Conservation (phyloP, 805 yeast genomes). For the Hanseniaspora occidentalis region DNA sequence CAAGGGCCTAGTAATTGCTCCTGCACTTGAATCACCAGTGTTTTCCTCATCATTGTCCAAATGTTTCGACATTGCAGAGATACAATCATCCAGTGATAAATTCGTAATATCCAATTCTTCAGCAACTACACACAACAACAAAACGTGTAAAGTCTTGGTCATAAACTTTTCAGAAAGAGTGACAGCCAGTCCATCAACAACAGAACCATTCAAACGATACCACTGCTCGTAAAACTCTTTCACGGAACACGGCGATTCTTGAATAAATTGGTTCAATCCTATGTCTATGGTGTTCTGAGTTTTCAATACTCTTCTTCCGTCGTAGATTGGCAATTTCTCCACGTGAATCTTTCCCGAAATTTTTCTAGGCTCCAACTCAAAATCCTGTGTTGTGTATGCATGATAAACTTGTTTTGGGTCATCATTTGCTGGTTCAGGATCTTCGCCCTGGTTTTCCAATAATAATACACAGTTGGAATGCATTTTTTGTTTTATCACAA, state of each 20-base stretch:
- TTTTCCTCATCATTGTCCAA: too few species aligned
- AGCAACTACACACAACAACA: conserved; percentile 29
- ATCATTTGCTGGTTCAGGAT: conserved; percentile 6
- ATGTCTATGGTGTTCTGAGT: conserved; percentile 4
- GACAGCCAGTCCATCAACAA: conserved; percentile 31
- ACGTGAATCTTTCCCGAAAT: conserved; percentile 23
- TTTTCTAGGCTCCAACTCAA: conserved; percentile 27
- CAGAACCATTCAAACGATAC: conserved; percentile 44
- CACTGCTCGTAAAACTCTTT: conserved; percentile 41
- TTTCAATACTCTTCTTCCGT: conserved; percentile 18
- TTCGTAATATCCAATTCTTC: conserved; percentile 20
- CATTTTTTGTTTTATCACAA: conserved; percentile 60
- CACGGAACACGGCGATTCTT: conserved; percentile 40
- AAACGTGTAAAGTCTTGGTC: conserved; percentile 24
- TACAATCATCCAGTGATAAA: conserved; percentile 14
- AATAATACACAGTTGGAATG: conserved; percentile 79
- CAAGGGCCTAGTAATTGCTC: conserved; percentile 5
- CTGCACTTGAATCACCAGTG: too few species aligned
- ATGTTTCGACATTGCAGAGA: conserved; percentile 20
- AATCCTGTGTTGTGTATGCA: conserved; percentile 18
- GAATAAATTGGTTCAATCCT: conserved; percentile 25
- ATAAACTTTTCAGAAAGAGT: conserved; percentile 21
- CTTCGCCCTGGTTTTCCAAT: conserved; percentile 23
- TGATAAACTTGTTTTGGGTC: conserved; percentile 21
- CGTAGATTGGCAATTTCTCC: conserved; percentile 25